Percentiles rank a stretch among this genome's conserved stretches.
phyloP scores from a whole-genome alignment of 2,329 filamentous ascomycete genomes.

The Stromatinia cepivora region DNA sequence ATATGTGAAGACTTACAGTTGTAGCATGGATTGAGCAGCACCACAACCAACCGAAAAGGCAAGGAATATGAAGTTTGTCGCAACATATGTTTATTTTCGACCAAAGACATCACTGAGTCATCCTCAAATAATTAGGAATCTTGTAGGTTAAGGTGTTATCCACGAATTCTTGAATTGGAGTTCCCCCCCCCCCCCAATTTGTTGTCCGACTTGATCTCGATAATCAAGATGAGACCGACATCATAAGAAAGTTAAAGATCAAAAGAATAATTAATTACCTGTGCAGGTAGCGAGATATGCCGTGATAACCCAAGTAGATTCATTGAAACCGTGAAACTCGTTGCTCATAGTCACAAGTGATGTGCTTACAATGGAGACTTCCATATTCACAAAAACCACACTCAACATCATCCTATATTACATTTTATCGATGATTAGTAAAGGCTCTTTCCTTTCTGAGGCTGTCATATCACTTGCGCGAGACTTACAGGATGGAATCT shows the following conservation, averaged over 20 bases:
- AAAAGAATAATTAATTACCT: background rate
- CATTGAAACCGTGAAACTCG: background rate
- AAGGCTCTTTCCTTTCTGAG: background rate
- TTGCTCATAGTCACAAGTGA: background rate
- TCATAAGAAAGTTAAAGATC: background rate
- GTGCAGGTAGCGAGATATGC: conserved; percentile 2
- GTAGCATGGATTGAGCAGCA: background rate
- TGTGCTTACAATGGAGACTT: conserved; percentile 2
- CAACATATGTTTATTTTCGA: conserved; percentile 6
- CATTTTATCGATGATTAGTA: background rate
- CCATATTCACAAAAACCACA: conserved; percentile 3
- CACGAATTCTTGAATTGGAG: background rate
- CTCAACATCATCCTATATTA: background rate
- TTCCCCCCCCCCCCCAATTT: background rate
- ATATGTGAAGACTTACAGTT: background rate
- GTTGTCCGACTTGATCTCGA: background rate
- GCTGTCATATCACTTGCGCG: background rate
- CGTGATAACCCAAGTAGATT: background rate
- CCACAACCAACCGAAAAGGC: background rate
- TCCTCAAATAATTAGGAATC: background rate
- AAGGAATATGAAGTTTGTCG: background rate
- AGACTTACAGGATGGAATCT: background rate
- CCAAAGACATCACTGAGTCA: conserved; percentile 1
- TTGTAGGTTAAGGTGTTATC: background rate
- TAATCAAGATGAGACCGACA: too few species aligned